phyloP scores from a whole-genome alignment of 371 early-diverging fungal species.

The Mycotypha africana region DNA sequence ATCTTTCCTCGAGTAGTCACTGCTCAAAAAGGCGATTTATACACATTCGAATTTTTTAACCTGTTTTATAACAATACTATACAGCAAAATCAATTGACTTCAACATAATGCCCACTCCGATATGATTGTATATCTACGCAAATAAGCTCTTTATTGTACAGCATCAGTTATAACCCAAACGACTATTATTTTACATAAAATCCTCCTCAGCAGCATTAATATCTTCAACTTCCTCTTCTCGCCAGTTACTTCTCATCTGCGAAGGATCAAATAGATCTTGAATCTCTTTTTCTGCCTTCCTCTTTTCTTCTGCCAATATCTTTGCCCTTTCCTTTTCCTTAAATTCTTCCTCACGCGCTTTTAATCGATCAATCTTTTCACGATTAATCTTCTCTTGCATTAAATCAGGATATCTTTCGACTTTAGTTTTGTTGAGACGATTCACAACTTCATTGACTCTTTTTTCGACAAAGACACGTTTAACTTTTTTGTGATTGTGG shows the following conservation, averaged over 20 bases:
- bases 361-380: constrained; percentile 52
- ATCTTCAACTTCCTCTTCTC: constrained; percentile 48
- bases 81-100: too few relatives aligned
- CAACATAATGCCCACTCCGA: too few relatives aligned
- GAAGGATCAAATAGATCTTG: constrained; percentile 48
- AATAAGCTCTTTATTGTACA: too few relatives aligned
- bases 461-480: constrained; percentile 73
- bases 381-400: constrained; percentile 63
- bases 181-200: constrained; percentile 79
- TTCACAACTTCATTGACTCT: constrained; percentile 85
- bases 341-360: constrained; percentile 46
- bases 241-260: constrained; percentile 59
- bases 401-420: constrained; percentile 72
- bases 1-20: too few relatives aligned
- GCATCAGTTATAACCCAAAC: too few relatives aligned
- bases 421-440: constrained; percentile 89
- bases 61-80: too few relatives aligned
- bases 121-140: too few relatives aligned
- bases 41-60: too few relatives aligned
- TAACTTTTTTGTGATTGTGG: constrained; percentile 70
- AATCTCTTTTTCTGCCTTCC: constrained; percentile 48
- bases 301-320: constrained; percentile 27
- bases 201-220: constrained; percentile 65
- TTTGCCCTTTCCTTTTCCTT: constrained; percentile 36
- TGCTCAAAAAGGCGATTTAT: too few relatives aligned